A percentile compares a stretch with the other conserved stretches of the same genome.
Evolutionary conservation across 177 flowering plant species (phyloP).

Genomic region (Vitis hybrid): DNA sequence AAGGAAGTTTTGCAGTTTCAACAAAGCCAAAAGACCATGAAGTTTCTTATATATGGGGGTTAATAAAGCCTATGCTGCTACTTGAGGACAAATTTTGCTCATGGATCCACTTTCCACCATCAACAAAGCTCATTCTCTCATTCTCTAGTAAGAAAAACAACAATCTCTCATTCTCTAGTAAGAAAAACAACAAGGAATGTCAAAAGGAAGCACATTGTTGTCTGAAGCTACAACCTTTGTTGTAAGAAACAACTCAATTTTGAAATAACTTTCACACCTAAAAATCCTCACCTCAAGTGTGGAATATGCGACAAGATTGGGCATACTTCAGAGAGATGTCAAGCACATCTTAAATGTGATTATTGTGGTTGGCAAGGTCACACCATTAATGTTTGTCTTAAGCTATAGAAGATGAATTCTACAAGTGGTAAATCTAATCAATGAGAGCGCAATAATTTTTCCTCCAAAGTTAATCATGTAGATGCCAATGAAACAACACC

Average conservation of each 20-base stretch:
- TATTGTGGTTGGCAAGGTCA: slow-evolving; percentile 8
- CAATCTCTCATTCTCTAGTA: slow-evolving; percentile 18
- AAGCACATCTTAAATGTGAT: slow-evolving; percentile 5
- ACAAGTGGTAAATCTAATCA: neutral
- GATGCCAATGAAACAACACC: neutral
- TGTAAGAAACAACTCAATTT: slow-evolving; percentile 12
- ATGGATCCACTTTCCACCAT: slow-evolving; percentile 16
- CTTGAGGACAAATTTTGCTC: slow-evolving; percentile 13
- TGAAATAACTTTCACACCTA: slow-evolving; percentile 1
- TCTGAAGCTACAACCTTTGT: slow-evolving; percentile 6
- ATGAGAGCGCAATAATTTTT: slow-evolving; percentile 1
- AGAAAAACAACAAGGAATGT: slow-evolving; percentile 7
- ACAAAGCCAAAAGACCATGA: neutral
- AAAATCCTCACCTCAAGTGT: slow-evolving; percentile 13
- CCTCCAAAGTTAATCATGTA: slow-evolving; percentile 10
- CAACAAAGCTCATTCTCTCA: slow-evolving; percentile 18
- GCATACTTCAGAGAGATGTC: neutral
- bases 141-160: slow-evolving; percentile 2
- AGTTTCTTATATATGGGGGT: neutral
- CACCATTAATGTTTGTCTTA: slow-evolving; percentile 7
- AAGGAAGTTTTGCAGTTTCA: slow-evolving; percentile 2
- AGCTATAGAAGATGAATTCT: slow-evolving; percentile 10
- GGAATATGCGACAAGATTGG: neutral
- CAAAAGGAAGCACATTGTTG: slow-evolving; percentile 7
- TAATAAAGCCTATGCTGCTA: slow-evolving; percentile 3